These are phyloP conservation scores for Biscogniauxia marginata DNA, from an alignment of 2,329 filamentous ascomycete genomes.

Conservation along the genomic window DNA sequence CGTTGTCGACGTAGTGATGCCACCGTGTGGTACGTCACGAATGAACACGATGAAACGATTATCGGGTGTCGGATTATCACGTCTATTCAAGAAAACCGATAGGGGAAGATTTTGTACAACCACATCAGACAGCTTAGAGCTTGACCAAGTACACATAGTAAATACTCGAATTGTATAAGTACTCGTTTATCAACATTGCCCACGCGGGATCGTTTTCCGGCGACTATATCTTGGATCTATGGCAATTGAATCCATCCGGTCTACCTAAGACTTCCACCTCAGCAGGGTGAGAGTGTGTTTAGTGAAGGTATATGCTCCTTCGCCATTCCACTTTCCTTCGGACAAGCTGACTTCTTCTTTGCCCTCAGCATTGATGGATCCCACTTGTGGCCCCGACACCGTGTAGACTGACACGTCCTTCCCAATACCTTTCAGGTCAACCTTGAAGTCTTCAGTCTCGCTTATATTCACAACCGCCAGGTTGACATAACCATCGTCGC, in stretches of 20 bases:
- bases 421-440: slow-evolving; percentile 57
- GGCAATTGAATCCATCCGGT: neutral
- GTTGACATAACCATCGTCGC: slow-evolving; percentile 58
- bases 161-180: slow-evolving; percentile 26
- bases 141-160: slow-evolving; percentile 2
- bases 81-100: slow-evolving; percentile 2
- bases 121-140: slow-evolving; percentile 11
- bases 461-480: slow-evolving; percentile 73
- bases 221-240: no score
- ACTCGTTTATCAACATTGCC: slow-evolving; percentile 11
- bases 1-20: neutral
- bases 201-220: neutral
- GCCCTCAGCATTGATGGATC: slow-evolving; percentile 60
- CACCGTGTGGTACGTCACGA: slow-evolving; percentile 6
- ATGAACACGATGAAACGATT: slow-evolving; percentile 18
- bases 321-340: slow-evolving; percentile 62
- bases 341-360: slow-evolving; percentile 61
- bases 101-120: slow-evolving; percentile 15
- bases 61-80: slow-evolving; percentile 6
- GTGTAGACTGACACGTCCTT: slow-evolving; percentile 59
- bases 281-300: slow-evolving; percentile 71
- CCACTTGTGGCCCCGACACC: slow-evolving; percentile 57
- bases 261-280: slow-evolving; percentile 39
- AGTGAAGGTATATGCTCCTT: slow-evolving; percentile 62
- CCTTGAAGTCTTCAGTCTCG: slow-evolving; percentile 58